phyloP scores from a whole-genome alignment of 257 asterid genomes.

The Jasminum sambac region DNA sequence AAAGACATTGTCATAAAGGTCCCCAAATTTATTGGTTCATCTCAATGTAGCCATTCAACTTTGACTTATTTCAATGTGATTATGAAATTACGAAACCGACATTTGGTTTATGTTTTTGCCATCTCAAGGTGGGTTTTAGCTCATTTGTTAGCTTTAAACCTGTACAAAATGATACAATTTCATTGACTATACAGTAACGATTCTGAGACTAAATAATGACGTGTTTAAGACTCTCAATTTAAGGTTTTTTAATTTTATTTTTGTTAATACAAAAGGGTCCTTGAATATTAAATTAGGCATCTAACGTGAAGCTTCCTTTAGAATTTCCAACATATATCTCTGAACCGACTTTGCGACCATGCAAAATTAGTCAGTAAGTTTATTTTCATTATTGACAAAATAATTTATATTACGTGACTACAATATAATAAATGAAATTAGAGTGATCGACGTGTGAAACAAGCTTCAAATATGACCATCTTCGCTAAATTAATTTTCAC shows the following conservation, averaged over 20 bases:
- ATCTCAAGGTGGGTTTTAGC: too few species aligned
- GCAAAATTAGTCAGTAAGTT: neutral
- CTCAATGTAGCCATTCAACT: neutral
- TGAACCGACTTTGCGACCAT: too few species aligned
- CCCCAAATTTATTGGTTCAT: neutral
- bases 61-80: neutral
- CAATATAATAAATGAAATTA: neutral
- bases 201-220: too few species aligned
- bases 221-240: too few species aligned
- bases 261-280: too few species aligned
- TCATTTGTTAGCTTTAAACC: neutral
- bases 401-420: neutral
- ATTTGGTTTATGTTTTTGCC: too few species aligned
- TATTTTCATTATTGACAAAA: neutral
- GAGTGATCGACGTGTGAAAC: neutral
- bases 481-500: neutral
- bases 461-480: neutral
- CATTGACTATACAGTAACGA: neutral
- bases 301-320: too few species aligned
- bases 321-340: too few species aligned
- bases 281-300: too few species aligned
- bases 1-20: slow-evolving; percentile 21
- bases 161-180: neutral
- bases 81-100: neutral
- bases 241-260: too few species aligned